Evolutionary conservation across 768 basidiomycete genomes (phyloP), one percentile per base, ranked within the genome.

Genomic region (Royoungia palumana): DNA sequence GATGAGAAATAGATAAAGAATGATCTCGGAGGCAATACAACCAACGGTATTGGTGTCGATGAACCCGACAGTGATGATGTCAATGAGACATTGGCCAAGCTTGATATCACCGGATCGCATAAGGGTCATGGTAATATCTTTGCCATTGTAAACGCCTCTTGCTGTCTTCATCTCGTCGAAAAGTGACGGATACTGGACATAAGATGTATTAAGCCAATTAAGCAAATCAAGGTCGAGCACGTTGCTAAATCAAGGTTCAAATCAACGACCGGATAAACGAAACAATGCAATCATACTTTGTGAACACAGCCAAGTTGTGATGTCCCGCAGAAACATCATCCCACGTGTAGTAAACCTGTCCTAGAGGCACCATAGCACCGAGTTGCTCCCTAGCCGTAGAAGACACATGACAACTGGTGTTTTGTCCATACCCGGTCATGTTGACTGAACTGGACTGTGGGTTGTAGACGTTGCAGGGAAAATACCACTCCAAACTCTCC

Each of bases 291-390:
- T 45, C 94, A 65, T 63, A 96, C 93, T 84, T 83, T 74, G 94
- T 89, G 61, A 83, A 95, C 10, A 98, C 94, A 16, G 87, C 95
- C 25, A 98, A 68, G 65, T 95, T 96, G 10, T 93, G 79, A 19
- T 70, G 61, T 4, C 77, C 34, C 55, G 84, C 81, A 49, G 70
- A 69, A 38, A 99, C 75, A 65, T 95, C 87, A 46, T 86, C 80
- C 96, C 96, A 98, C 2, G 84, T 87, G 63, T 89, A 96, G 69
- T 90, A 98, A 35, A 98, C 91, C 67, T 95, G 86, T 3, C 95
- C 95, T 45, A 81, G 75, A 6, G 83, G 73, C 5, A 54, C 55
- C 55, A 86, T 62, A 11, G 63, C 62, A n/a, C 70, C 58, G 12
- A 96, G 74, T 39, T 73, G 61, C 4, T 65, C 64, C 50, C 84